phyloP scores from a whole-genome alignment of 805 yeast genomes.

The Wickerhamomyces subpelliculosus region DNA sequence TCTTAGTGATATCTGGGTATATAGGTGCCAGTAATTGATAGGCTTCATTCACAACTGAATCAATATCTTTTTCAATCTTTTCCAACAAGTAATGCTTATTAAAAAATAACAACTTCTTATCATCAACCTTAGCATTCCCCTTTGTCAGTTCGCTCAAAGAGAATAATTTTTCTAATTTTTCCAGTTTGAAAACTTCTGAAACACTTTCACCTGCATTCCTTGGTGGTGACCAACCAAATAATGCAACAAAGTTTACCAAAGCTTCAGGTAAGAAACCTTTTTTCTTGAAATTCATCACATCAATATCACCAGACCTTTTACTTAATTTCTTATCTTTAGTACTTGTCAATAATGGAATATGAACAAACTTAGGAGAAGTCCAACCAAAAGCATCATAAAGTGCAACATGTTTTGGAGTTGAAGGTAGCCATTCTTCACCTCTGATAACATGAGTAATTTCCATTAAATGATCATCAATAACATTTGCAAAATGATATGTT shows the following conservation, averaged over 20 bases:
- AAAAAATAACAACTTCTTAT: constrained; percentile 65
- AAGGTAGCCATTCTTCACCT: constrained; percentile 97
- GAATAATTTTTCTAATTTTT: constrained; percentile 50
- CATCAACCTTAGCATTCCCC: constrained; percentile 91
- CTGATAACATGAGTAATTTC: constrained; percentile 87
- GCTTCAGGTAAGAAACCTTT: constrained; percentile 83
- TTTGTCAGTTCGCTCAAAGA: constrained; percentile 70
- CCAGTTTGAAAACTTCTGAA: constrained; percentile 45
- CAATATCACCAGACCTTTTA: constrained; percentile 79
- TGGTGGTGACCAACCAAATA: constrained; percentile 94
- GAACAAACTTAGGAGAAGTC: constrained; percentile 76
- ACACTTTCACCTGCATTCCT: constrained; percentile 41
- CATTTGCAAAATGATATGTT: constrained; percentile 95
- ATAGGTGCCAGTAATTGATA: constrained; percentile 11
- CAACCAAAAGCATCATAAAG: constrained; percentile 82
- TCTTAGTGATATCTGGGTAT: constrained; percentile 17
- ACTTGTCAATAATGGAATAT: constrained; percentile 82
- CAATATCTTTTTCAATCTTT: constrained; percentile 33
- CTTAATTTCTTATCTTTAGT: constrained; percentile 69
- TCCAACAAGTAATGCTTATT: constrained; percentile 60
- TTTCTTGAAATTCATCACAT: constrained; percentile 49
- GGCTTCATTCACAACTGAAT: constrained; percentile 29
- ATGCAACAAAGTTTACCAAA: constrained; percentile 73
- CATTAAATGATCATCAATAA: constrained; percentile 93
- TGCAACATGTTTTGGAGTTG: constrained; percentile 92